Conservation (phyloP, 345 rosid genomes). For the Citrus cavaleriei region DNA sequence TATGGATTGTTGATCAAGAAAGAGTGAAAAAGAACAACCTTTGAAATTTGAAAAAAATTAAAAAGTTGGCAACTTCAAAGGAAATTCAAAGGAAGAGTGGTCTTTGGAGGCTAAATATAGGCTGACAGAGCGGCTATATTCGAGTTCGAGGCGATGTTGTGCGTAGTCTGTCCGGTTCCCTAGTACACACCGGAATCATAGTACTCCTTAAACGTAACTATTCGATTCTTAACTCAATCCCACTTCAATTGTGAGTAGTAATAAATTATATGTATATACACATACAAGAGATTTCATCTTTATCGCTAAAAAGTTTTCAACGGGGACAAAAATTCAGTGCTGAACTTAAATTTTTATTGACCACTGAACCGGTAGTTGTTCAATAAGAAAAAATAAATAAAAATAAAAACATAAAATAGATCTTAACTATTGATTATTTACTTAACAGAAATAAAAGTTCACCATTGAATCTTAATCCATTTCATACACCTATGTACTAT, state of each 20-base stretch:
- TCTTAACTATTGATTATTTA: too few relatives aligned
- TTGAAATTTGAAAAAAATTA: neutral
- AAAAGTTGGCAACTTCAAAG: neutral
- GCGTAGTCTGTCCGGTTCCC: neutral
- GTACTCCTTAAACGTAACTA: neutral
- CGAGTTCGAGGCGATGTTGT: neutral
- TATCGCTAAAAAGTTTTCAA: too few relatives aligned
- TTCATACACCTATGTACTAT: too few relatives aligned
- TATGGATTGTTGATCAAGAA: neutral
- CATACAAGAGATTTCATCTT: too few relatives aligned
- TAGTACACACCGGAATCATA: neutral
- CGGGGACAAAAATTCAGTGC: too few relatives aligned
- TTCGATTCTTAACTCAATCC: neutral
- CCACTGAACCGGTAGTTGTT: rapidly evolving
- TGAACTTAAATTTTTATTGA: rapidly evolving
- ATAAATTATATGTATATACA: too few relatives aligned
- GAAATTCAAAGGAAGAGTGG: neutral
- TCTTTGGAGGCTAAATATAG: neutral
- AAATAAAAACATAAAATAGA: too few relatives aligned
- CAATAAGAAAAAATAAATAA: too few relatives aligned
- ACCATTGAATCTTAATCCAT: too few relatives aligned
- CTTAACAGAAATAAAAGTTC: too few relatives aligned
- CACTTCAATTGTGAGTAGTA: neutral
- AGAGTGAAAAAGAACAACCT: neutral
- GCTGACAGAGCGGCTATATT: neutral